Percentiles rank a stretch among this genome's conserved stretches.
These are phyloP conservation scores for Sanghuangporus weigelae DNA, from an alignment of 1,284 basidiomycete genomes.

Conservation along the genomic window DNA sequence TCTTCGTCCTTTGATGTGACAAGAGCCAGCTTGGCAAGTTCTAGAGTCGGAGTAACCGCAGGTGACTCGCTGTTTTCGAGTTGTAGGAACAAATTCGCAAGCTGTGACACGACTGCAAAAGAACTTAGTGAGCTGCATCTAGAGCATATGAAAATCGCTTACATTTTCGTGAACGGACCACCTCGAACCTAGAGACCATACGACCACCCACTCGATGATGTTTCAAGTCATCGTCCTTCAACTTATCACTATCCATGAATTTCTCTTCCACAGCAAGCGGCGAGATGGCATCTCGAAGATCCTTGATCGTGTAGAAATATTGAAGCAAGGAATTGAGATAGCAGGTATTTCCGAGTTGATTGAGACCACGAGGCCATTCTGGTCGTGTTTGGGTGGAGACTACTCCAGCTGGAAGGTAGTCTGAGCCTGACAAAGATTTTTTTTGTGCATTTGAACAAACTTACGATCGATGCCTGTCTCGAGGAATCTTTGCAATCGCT, in stretches of 20 bases:
- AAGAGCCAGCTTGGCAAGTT: constrained; percentile 89
- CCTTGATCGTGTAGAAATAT: constrained; percentile 94
- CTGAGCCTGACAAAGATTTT: background rate
- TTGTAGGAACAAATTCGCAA: constrained; percentile 75
- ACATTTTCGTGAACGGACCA: constrained; percentile 83
- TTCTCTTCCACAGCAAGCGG: constrained; percentile 56
- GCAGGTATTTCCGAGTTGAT: constrained; percentile 92
- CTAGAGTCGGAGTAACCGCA: constrained; percentile 78
- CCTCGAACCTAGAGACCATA: constrained; percentile 73
- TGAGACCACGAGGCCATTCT: constrained; percentile 80
- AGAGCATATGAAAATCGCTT: constrained; percentile 24
- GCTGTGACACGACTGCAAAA: constrained; percentile 65
- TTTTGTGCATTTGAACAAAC: constrained; percentile 28
- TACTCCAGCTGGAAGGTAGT: constrained; percentile 51
- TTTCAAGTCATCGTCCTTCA: constrained; percentile 75
- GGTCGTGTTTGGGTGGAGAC: constrained; percentile 41
- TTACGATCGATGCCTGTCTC: constrained; percentile 67
- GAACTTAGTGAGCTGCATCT: constrained; percentile 13
- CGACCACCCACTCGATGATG: constrained; percentile 83
- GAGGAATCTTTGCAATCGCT: constrained; percentile 61
- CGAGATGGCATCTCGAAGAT: constrained; percentile 72
- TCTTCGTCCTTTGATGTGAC: constrained; percentile 89
- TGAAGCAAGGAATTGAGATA: constrained; percentile 87
- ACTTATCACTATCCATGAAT: constrained; percentile 57
- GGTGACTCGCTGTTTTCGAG: constrained; percentile 63